These are phyloP conservation scores for Verruconis gallopava DNA, from an alignment of 2,329 filamentous ascomycete species.

Conservation along the genomic window DNA sequence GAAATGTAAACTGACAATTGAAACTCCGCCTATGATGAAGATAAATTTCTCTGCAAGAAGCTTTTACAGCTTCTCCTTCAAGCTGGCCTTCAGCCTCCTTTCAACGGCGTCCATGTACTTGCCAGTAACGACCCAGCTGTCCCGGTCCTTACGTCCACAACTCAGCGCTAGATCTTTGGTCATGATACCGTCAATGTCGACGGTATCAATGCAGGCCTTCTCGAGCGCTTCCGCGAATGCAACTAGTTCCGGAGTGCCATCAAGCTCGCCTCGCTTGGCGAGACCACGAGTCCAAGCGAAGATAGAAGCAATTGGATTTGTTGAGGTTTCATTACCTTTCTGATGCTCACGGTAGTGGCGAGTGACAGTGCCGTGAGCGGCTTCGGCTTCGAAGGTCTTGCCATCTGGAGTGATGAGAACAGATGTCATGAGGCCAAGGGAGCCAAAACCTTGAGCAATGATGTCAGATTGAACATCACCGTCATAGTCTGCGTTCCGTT, in stretches of 20 bases:
- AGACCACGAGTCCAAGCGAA: conserved; percentile 98
- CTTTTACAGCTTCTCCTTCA: conserved; percentile 66
- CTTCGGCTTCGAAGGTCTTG: conserved; percentile 94
- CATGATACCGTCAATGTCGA: conserved; percentile 91
- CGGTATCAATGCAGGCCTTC: conserved; percentile 85
- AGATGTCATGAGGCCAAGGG: conserved; percentile 95
- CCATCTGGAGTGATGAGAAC: conserved; percentile 94
- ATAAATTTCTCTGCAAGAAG: not conserved
- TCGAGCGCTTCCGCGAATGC: conserved; percentile 86
- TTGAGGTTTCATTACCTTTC: conserved; percentile 92
- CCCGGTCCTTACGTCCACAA: conserved; percentile 73
- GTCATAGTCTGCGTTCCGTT: conserved; percentile 65
- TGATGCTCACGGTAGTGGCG: conserved; percentile 98
- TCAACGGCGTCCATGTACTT: conserved; percentile 89
- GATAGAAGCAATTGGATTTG: conserved; percentile 97
- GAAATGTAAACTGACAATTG: not conserved
- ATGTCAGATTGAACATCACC: conserved; percentile 98
- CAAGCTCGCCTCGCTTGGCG: conserved; percentile 82
- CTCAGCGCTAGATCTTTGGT: conserved; percentile 97
- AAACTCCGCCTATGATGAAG: not conserved
- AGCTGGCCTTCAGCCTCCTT: conserved; percentile 66
- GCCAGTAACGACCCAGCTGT: conserved; percentile 79
- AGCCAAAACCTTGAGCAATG: conserved; percentile 95
- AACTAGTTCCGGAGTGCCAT: conserved; percentile 82
- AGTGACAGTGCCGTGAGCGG: conserved; percentile 94